Evolutionary conservation across 1,284 basidiomycete genomes (phyloP).

Genomic region (Microstroma glucosiphilum): DNA sequence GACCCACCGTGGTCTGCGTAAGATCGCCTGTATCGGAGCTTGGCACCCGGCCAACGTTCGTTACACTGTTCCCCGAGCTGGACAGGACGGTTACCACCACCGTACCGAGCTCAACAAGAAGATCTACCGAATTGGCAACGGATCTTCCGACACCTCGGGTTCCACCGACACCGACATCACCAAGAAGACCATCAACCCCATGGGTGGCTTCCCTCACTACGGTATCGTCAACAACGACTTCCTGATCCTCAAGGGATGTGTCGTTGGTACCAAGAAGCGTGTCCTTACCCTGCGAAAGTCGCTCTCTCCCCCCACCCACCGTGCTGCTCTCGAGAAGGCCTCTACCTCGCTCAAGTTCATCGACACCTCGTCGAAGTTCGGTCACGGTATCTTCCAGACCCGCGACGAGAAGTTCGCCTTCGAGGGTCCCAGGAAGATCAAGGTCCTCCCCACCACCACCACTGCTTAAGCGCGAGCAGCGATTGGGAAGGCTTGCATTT

Average conservation of each 20-base stretch:
- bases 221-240: conserved; percentile 98
- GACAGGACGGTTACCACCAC: conserved; percentile 98
- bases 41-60: conserved; percentile 99
- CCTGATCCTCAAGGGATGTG: conserved; percentile 69
- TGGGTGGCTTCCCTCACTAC: conserved; percentile 99
- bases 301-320: conserved; percentile 49
- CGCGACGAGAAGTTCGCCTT: conserved; percentile 90
- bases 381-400: conserved; percentile 94
- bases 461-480: conserved; percentile 4
- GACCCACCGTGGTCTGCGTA: conserved; percentile 99
- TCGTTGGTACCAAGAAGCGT: conserved; percentile 96
- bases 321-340: conserved; percentile 67
- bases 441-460: conserved; percentile 12
- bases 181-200: conserved; percentile 84
- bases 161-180: conserved; percentile 63
- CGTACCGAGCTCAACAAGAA: conserved; percentile 94
- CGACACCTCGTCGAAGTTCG: conserved; percentile 83
- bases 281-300: conserved; percentile 64
- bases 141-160: conserved; percentile 72
- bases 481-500: too few relatives aligned
- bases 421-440: conserved; percentile 62
- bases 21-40: conserved; percentile 94
- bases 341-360: conserved; percentile 91
- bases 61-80: conserved; percentile 99
- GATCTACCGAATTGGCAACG: conserved; percentile 81